These are phyloP conservation scores for Potentilla sterilis DNA, from an alignment of 306 rosid genomes.

Conservation along the genomic window DNA sequence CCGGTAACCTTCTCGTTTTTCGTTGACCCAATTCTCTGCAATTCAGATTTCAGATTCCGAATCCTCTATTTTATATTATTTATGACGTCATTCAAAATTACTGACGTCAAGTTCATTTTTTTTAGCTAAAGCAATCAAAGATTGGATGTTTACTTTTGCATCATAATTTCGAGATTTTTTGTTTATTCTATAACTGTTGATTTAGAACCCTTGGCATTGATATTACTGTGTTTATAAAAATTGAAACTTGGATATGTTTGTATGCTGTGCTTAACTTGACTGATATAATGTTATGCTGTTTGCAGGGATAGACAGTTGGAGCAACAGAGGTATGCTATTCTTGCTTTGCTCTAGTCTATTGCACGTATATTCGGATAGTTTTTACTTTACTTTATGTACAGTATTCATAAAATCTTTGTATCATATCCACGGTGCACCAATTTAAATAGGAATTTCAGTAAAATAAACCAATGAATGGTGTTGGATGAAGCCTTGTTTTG, in stretches of 20 bases:
- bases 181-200: background rate
- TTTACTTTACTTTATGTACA: background rate
- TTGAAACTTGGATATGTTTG: background rate
- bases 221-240: background rate
- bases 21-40: background rate
- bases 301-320: constrained; percentile 7
- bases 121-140: too few relatives aligned
- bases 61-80: background rate
- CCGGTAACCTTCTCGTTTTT: background rate
- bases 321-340: background rate
- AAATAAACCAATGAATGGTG: too few relatives aligned
- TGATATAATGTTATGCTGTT: background rate
- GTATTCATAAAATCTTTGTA: too few relatives aligned
- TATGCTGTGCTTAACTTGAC: background rate
- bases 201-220: background rate
- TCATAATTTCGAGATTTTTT: background rate
- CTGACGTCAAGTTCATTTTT: too few relatives aligned
- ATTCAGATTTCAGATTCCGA: background rate
- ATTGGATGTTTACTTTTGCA: background rate
- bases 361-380: background rate
- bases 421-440: too few relatives aligned
- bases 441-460: too few relatives aligned
- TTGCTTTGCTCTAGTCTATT: background rate
- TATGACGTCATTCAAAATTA: background rate
- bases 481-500: too few relatives aligned